Evolutionary conservation across 2,329 filamentous ascomycete genomes (phyloP).

Genomic region (Pseudogymnoascus sp.): DNA sequence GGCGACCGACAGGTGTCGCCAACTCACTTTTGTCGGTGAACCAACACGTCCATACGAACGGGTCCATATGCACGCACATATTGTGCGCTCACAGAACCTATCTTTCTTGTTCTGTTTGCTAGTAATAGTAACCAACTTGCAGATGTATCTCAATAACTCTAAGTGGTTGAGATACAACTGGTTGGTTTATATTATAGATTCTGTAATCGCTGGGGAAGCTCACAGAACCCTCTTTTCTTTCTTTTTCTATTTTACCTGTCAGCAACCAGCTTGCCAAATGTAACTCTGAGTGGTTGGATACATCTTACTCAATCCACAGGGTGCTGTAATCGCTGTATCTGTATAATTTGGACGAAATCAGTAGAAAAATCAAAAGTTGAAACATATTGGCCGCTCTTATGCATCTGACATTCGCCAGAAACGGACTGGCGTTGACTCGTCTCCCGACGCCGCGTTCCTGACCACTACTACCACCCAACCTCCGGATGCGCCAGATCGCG

Average conservation of each 20-base stretch:
- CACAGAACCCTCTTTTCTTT: too few relatives aligned
- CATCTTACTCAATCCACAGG: too few relatives aligned
- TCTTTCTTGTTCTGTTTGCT: too few relatives aligned
- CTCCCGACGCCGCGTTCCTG: constrained; percentile 9
- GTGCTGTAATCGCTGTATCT: neutral
- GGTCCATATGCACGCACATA: neutral
- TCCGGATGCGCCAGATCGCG: constrained; percentile 8
- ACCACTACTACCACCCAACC: neutral
- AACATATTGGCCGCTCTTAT: constrained; percentile 1
- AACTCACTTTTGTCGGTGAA: neutral
- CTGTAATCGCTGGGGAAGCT: too few relatives aligned
- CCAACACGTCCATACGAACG: neutral
- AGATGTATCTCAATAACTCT: neutral
- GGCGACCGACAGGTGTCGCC: neutral
- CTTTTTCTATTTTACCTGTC: too few relatives aligned
- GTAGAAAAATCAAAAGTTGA: neutral
- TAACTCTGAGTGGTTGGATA: too few relatives aligned
- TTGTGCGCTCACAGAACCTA: too few relatives aligned
- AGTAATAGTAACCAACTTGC: too few relatives aligned
- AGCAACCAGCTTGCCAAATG: too few relatives aligned
- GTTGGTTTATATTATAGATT: too few relatives aligned
- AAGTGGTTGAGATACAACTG: too few relatives aligned
- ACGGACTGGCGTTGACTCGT: constrained; percentile 2
- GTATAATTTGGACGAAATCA: neutral
- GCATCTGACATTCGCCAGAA: constrained; percentile 10